Evolutionary conservation across 2,329 filamentous ascomycete genomes (phyloP), one percentile per base, ranked within the genome.

Genomic region (Stachybotrys chlorohalonatus): DNA sequence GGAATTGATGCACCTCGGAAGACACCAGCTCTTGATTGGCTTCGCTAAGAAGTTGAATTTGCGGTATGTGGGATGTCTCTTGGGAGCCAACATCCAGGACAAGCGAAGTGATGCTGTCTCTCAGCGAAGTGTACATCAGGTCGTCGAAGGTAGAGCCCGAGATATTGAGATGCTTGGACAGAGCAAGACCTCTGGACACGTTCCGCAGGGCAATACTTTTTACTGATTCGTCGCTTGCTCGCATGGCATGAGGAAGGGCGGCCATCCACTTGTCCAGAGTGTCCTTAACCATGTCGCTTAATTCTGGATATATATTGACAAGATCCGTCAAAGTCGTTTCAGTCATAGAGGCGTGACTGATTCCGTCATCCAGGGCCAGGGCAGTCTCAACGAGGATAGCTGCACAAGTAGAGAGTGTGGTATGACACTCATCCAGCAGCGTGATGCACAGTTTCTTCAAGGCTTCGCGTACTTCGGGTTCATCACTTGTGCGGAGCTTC

Each of bases 241-340:
- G 90, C 84, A 96, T 92, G 13, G 90, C 71, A 15, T 91, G 82
- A 6, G 93, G 86, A 16, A 99, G 79, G 47, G 89, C 86, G 2
- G 83, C 82, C 30, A 92, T 80, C 91, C 92, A 96, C 53, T 84
- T 85, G 67, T 93, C 88, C 1, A 95, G 77, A 1, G 82, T 86
- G 31, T 78, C 80, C 61, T 89, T 89, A 31, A 93, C 73, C 3
- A 81, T 73, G 24, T 87, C 83, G 4, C 79, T 73, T 2, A 92
- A 75, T 51, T 80, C 74, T 1, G 78, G 71, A 60, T 90, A 84
- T 11, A 85, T 81, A 46, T 73, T 77, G 6, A 86, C 73, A 31
- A 95, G 73, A 57, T 85, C 79, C 31, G 76, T 76, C 5, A 95
- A 68, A 51, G 70, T 76, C 1, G 81, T 82, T 47, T 73, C 68